phyloP scores from a whole-genome alignment of 129 eudicot genomes.

The Artemisia argyi region DNA sequence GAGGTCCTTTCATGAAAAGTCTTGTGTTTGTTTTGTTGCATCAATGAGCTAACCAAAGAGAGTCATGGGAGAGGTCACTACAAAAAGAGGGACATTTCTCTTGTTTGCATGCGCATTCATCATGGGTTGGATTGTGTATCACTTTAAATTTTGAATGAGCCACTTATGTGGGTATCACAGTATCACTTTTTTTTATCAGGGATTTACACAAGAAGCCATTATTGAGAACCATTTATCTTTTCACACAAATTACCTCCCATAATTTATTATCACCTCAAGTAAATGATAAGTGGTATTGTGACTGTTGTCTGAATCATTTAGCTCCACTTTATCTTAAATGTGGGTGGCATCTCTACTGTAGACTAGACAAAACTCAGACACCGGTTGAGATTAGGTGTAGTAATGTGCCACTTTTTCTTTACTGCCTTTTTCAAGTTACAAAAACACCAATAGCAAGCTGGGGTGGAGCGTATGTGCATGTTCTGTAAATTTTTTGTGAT shows the following conservation, averaged over 20 bases:
- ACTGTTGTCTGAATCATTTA: conserved; percentile 21
- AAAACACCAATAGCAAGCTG: background rate
- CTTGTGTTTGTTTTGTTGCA: background rate
- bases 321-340: conserved; percentile 8
- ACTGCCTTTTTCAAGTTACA: background rate
- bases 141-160: no score
- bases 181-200: no score
- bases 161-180: background rate
- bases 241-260: background rate
- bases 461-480: no score
- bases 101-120: no score
- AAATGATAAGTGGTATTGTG: conserved; percentile 1
- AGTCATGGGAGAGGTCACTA: no score
- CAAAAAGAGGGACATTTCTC: no score
- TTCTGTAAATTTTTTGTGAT: no score
- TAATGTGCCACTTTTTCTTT: background rate
- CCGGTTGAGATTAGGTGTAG: background rate
- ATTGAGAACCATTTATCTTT: no score
- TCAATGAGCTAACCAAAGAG: background rate
- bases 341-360: background rate
- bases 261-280: conserved; percentile 2
- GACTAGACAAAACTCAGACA: conserved; percentile 5
- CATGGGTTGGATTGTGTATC: no score
- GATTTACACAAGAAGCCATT: no score
- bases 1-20: background rate